Conservation (phyloP, 768 basidiomycete species). For the Leccinum subgranulosum region DNA sequence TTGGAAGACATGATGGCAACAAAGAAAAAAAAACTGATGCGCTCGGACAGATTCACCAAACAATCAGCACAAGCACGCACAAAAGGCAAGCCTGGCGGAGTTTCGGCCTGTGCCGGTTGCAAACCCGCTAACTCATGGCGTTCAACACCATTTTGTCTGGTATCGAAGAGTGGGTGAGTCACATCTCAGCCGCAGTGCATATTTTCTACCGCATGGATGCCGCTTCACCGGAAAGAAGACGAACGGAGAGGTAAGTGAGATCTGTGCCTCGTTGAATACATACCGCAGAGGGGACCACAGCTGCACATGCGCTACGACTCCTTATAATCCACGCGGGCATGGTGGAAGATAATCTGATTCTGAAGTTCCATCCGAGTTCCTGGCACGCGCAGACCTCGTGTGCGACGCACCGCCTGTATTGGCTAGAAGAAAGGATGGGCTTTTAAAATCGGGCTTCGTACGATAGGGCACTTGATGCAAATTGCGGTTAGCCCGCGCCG, state of each 20-base stretch:
- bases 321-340: neutral
- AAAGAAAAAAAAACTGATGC: constrained; percentile 20
- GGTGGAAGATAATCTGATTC: neutral
- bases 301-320: neutral
- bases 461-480: neutral
- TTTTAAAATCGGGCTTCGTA: neutral
- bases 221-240: neutral
- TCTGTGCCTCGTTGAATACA: neutral
- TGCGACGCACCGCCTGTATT: neutral
- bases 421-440: neutral
- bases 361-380: neutral
- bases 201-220: neutral
- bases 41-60: constrained; percentile 14
- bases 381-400: neutral
- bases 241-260: neutral
- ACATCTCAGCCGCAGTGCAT: neutral
- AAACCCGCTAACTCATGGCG: neutral
- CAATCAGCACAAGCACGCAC: constrained; percentile 25
- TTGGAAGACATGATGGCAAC: constrained; percentile 59
- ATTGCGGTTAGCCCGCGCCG: neutral
- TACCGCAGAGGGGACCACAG: neutral
- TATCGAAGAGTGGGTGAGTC: neutral
- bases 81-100: constrained; percentile 31
- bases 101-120: constrained; percentile 33
- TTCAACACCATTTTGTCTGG: too few species aligned